A percentile compares a stretch with the other conserved stretches of the same genome.
These are phyloP conservation scores for Rhizopus microsporus DNA, from an alignment of 371 early-diverging fungal genomes.

Conservation along the genomic window DNA sequence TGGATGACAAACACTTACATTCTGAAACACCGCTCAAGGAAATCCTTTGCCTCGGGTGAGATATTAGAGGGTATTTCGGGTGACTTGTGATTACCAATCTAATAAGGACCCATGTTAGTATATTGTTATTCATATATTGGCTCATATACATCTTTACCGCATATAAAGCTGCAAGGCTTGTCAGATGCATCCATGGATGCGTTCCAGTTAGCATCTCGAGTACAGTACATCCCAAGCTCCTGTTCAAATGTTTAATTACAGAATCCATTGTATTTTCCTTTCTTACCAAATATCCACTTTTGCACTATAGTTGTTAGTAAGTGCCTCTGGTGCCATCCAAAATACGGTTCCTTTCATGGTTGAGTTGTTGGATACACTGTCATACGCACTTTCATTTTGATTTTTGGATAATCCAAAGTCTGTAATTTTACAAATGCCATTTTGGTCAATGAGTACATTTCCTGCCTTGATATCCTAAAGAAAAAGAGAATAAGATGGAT, in stretches of 20 bases:
- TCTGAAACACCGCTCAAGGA: constrained; percentile 71
- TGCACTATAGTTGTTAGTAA: constrained; percentile 75
- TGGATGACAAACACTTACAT: constrained; percentile 34
- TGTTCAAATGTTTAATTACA: neutral
- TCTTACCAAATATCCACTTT: constrained; percentile 83
- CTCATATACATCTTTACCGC: constrained; percentile 14
- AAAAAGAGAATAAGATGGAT: neutral
- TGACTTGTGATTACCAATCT: constrained; percentile 70
- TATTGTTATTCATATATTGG: neutral
- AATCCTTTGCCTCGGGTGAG: constrained; percentile 67
- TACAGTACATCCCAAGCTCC: constrained; percentile 86
- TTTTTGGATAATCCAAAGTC: constrained; percentile 97
- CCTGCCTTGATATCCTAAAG: constrained; percentile 84
- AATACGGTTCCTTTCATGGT: constrained; percentile 43
- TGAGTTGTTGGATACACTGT: constrained; percentile 15
- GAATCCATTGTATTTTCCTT: neutral
- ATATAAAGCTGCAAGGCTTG: constrained; percentile 87
- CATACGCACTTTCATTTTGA: constrained; percentile 26
- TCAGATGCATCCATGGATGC: constrained; percentile 88
- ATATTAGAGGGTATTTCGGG: constrained; percentile 75
- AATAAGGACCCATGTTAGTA: constrained; percentile 6
- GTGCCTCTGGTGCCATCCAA: constrained; percentile 95
- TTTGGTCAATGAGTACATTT: constrained; percentile 85
- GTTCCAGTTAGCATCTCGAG: constrained; percentile 95
- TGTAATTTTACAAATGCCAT: constrained; percentile 89